A percentile compares a stretch with the other conserved stretches of the same genome.
Conservation (phyloP, 169 alveolate genomes). For the Babesia bigemina region DNA sequence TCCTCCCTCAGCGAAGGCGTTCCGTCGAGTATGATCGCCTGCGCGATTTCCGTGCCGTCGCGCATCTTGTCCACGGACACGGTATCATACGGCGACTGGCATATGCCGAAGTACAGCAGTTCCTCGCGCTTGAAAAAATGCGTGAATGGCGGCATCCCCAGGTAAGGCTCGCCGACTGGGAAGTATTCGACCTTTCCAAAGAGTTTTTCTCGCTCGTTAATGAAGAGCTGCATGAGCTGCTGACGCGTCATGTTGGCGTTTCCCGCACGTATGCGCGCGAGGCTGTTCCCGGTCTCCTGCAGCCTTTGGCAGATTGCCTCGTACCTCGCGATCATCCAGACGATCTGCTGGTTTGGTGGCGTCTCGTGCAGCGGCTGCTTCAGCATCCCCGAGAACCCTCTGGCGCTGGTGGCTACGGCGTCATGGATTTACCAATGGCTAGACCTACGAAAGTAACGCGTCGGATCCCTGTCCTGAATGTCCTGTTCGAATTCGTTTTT, state of each 20-base stretch:
- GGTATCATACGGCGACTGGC: conserved; percentile 35
- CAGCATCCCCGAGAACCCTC: conserved; percentile 27
- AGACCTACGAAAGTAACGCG: conserved; percentile 26
- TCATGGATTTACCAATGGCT: neutral
- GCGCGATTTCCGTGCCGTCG: conserved; percentile 30
- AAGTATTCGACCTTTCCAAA: conserved; percentile 35
- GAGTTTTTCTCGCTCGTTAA: conserved; percentile 16
- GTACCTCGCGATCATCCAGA: conserved; percentile 47
- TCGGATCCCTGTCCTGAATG: conserved; percentile 22
- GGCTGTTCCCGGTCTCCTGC: conserved; percentile 32
- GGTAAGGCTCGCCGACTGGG: conserved; percentile 44
- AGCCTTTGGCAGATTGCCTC: conserved; percentile 43
- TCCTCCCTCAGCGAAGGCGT: conserved; percentile 35
- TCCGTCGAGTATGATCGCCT: conserved; percentile 46
- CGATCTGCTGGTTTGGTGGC: conserved; percentile 4
- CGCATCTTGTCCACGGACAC: conserved; percentile 28
- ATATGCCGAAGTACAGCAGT: conserved; percentile 39
- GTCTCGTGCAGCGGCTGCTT: neutral
- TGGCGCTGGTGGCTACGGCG: conserved; percentile 20
- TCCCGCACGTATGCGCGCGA: conserved; percentile 28
- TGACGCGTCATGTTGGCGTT: conserved; percentile 26
- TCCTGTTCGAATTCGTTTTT: conserved; percentile 25
- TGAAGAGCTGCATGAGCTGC: conserved; percentile 26
- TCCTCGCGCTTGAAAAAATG: conserved; percentile 53
- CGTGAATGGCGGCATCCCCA: conserved; percentile 50